Percentiles rank a stretch among this genome's conserved stretches.
phyloP scores from a whole-genome alignment of 2,329 filamentous ascomycete genomes.

The Lachnellula hyalina region DNA sequence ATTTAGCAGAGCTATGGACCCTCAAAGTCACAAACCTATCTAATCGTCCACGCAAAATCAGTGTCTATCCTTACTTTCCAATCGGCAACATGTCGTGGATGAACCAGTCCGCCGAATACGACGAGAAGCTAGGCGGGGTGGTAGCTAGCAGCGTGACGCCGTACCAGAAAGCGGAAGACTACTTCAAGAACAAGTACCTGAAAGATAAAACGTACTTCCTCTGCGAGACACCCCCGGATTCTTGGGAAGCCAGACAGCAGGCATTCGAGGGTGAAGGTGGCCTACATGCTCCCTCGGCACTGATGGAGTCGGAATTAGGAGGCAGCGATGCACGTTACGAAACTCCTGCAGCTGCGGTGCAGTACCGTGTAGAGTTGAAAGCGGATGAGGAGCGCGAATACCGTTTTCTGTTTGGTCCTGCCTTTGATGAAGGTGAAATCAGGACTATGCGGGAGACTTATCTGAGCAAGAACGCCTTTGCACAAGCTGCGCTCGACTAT shows the following conservation, averaged over 20 bases:
- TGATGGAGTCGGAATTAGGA: slow-evolving; percentile 36
- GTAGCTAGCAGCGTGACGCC: slow-evolving; percentile 49
- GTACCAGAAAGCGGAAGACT: slow-evolving; percentile 52
- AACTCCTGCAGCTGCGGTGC: slow-evolving; percentile 48
- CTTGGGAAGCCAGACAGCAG: slow-evolving; percentile 49
- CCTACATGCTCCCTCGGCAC: slow-evolving; percentile 44
- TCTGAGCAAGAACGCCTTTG: slow-evolving; percentile 44
- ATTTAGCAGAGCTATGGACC: slow-evolving; percentile 52
- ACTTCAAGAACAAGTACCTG: slow-evolving; percentile 50
- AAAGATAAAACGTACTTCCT: slow-evolving; percentile 55
- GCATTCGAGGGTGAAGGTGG: slow-evolving; percentile 53
- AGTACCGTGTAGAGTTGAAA: slow-evolving; percentile 42
- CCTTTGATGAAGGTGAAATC: slow-evolving; percentile 47
- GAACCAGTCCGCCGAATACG: slow-evolving; percentile 52
- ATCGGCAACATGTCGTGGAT: slow-evolving; percentile 60
- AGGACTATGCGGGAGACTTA: slow-evolving; percentile 41
- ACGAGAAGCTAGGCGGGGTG: slow-evolving; percentile 42
- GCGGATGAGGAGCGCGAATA: slow-evolving; percentile 40
- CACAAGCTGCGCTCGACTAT: slow-evolving; percentile 41
- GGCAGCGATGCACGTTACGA: slow-evolving; percentile 50
- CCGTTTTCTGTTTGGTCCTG: slow-evolving; percentile 51
- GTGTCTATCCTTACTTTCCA: slow-evolving; percentile 52
- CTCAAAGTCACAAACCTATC: slow-evolving; percentile 47
- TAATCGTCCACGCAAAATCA: slow-evolving; percentile 40
- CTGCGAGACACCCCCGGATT: slow-evolving; percentile 44